phyloP scores from a whole-genome alignment of 352 stramenopile genomes.

The Globisporangium megalacanthum region DNA sequence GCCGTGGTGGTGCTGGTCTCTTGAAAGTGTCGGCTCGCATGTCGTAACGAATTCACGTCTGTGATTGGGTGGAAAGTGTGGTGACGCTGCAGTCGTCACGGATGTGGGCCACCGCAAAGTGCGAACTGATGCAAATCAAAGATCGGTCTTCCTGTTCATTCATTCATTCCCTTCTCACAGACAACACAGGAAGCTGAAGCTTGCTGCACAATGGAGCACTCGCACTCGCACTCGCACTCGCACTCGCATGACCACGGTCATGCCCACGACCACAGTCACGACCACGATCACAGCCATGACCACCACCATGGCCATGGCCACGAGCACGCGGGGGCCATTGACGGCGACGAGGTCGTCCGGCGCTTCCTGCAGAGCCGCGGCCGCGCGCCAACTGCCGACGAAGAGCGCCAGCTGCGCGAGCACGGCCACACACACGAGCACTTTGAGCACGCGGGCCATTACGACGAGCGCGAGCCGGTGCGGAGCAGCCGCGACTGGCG shows the following conservation, averaged over 20 bases:
- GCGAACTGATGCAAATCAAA: too few species aligned
- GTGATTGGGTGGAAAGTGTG: too few species aligned
- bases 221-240: slow-evolving; percentile 17
- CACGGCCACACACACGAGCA: slow-evolving; percentile 89
- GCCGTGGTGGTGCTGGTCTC: too few species aligned
- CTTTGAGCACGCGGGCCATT: slow-evolving; percentile 75
- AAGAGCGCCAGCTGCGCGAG: slow-evolving; percentile 72
- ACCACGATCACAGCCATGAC: slow-evolving; percentile 17
- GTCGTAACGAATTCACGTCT: too few species aligned
- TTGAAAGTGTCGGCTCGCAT: too few species aligned
- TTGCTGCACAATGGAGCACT: slow-evolving; percentile 13
- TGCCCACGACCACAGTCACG: slow-evolving; percentile 10
- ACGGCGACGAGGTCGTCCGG: slow-evolving; percentile 61
- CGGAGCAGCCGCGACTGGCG: slow-evolving; percentile 61
- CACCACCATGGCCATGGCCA: slow-evolving; percentile 28
- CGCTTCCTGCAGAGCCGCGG: slow-evolving; percentile 59
- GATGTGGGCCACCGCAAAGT: too few species aligned
- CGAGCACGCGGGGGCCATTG: slow-evolving; percentile 24
- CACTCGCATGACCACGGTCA: slow-evolving; percentile 14
- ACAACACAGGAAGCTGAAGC: too few species aligned
- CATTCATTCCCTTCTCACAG: too few species aligned
- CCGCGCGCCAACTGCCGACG: slow-evolving; percentile 59
- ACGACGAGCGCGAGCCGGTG: slow-evolving; percentile 53
- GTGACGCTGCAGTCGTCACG: too few species aligned
- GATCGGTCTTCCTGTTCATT: too few species aligned